These are phyloP conservation scores for Monascus purpureus DNA, from an alignment of 495 filamentous ascomycete species.

Conservation along the genomic window DNA sequence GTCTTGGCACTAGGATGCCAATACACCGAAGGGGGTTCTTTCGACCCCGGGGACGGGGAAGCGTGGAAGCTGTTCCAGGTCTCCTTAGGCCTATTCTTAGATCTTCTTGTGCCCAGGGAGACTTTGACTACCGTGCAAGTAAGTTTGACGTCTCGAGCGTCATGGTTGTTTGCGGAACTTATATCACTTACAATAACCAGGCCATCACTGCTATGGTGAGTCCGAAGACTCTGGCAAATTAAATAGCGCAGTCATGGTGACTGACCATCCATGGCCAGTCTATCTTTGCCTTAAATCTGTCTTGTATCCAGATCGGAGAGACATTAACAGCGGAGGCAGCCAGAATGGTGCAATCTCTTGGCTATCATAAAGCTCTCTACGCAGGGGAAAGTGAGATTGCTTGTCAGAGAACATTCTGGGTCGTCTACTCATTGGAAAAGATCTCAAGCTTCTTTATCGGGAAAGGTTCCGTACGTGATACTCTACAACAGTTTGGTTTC, in stretches of 20 bases:
- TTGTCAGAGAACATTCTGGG: slow-evolving; percentile 19
- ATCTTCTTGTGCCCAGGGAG: slow-evolving; percentile 10
- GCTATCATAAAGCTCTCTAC: slow-evolving; percentile 8
- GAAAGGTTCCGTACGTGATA: slow-evolving; percentile 15
- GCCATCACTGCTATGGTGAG: slow-evolving; percentile 7
- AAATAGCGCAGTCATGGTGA: too few species aligned
- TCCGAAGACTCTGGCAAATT: too few species aligned
- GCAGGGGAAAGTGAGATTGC: slow-evolving; percentile 3
- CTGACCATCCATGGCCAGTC: too few species aligned
- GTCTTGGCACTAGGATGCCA: slow-evolving; percentile 25
- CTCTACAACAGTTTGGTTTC: not conserved
- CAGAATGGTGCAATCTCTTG: slow-evolving; percentile 14
- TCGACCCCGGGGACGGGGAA: slow-evolving; percentile 18
- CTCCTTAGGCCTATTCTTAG: slow-evolving; percentile 12
- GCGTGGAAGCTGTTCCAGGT: slow-evolving; percentile 19
- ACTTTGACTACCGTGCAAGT: slow-evolving; percentile 13
- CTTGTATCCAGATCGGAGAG: slow-evolving; percentile 19
- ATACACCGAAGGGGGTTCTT: slow-evolving; percentile 16
- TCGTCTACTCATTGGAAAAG: slow-evolving; percentile 23
- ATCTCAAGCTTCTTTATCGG: slow-evolving; percentile 14
- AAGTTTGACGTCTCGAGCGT: not conserved
- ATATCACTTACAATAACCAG: not conserved
- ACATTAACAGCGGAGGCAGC: slow-evolving; percentile 17
- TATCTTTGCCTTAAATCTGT: slow-evolving; percentile 17
- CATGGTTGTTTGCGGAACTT: too few species aligned